Conservation (phyloP, 129 eudicot species). For the Daucus carota region DNA sequence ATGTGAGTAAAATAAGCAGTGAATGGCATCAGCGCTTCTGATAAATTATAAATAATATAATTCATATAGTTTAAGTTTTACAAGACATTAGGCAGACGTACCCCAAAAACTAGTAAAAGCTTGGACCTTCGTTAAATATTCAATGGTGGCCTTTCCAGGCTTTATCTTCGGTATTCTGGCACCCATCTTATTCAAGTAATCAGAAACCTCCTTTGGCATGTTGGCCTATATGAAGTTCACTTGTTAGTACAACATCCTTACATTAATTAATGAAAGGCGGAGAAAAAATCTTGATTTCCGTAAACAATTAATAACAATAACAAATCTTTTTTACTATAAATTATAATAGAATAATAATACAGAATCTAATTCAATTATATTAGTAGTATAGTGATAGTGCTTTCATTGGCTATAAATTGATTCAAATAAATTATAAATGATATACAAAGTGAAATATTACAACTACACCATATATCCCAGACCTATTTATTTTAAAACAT, state of each 20-base stretch:
- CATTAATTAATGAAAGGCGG: background rate
- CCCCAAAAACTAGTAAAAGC: conserved; percentile 99
- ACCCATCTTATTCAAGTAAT: conserved; percentile 91
- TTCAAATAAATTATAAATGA: background rate
- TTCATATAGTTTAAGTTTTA: background rate
- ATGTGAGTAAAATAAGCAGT: background rate
- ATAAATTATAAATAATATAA: background rate
- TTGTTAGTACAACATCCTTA: background rate
- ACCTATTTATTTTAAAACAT: background rate
- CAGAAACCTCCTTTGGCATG: conserved; percentile 97
- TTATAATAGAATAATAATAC: background rate
- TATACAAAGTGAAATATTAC: background rate
- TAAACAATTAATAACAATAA: background rate
- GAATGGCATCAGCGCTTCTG: background rate
- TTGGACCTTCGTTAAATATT: conserved; percentile 78
- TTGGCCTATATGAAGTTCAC: conserved; percentile 57
- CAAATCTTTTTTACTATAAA: background rate
- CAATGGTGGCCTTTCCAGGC: conserved; percentile 93
- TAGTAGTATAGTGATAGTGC: background rate
- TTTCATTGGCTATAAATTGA: background rate
- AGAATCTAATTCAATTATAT: background rate
- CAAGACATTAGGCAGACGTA: conserved; percentile 21
- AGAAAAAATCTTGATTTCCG: background rate
- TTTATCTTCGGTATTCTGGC: conserved; percentile 93
- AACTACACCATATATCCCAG: background rate